phyloP scores from a whole-genome alignment of 768 basidiomycete species.

The Russula sp. region DNA sequence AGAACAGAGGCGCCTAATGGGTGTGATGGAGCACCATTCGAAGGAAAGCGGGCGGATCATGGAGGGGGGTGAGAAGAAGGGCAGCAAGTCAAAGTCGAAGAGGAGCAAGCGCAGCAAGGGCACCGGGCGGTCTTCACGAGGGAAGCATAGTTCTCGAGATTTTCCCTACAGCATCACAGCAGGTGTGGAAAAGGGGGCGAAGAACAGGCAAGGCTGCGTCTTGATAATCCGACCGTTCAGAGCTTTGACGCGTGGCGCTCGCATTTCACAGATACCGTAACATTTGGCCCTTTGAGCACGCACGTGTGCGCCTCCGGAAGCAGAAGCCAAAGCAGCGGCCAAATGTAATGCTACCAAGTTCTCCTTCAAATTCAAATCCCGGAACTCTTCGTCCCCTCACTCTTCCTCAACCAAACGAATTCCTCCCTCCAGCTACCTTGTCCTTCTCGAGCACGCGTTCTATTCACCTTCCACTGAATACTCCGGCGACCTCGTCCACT shows the following conservation, averaged over 20 bases:
- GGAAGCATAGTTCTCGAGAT: conserved; percentile 26
- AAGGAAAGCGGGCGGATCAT: conserved; percentile 47
- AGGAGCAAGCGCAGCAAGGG: conserved; percentile 33
- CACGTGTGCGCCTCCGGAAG: conserved; percentile 67
- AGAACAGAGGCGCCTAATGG: conserved; percentile 84
- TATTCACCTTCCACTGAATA: conserved; percentile 23
- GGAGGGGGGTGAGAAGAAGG: conserved; percentile 20
- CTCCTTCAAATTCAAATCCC: conserved; percentile 15
- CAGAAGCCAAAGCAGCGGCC: conserved; percentile 20
- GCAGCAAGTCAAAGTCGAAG: conserved; percentile 26
- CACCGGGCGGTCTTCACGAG: conserved; percentile 23
- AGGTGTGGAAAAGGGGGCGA: conserved; percentile 89
- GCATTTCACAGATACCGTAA: conserved; percentile 69
- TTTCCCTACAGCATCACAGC: conserved; percentile 95
- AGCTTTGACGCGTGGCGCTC: conserved; percentile 9
- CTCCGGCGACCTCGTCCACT: conserved; percentile 34
- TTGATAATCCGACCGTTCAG: not conserved
- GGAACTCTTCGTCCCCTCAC: conserved; percentile 16
- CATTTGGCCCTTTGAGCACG: conserved; percentile 97
- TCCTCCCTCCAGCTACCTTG: conserved; percentile 23
- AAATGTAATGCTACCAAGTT: conserved; percentile 8
- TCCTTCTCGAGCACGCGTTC: conserved; percentile 15
- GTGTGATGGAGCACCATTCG: conserved; percentile 88
- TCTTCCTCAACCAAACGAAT: conserved; percentile 25
- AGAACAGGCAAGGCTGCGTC: conserved; percentile 66